Base-by-base conservation (phyloP, 768 basidiomycete genomes). In the Hortiboletus campestris region DNA sequence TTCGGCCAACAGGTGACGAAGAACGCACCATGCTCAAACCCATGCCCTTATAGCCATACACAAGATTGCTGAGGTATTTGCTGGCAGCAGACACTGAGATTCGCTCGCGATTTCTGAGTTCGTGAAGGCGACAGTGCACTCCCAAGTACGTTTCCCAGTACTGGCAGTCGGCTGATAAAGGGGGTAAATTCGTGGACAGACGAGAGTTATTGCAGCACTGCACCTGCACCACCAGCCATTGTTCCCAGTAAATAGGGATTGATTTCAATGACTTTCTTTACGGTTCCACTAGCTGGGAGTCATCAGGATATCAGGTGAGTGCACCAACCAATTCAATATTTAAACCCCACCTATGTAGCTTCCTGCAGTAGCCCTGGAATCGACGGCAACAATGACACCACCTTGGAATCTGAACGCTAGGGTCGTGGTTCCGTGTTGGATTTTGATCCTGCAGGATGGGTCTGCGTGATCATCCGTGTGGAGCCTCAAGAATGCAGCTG, bases 221-320 rank as follows among this genome's bases (percentile, higher is more conserved):
- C 67, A 86, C 94, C 96, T 64, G 97, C 97, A 73, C 96, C 96
- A 74, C 97, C 97, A 59, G 97, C 97, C 96, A 99, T 98, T 2
- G 97, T 99, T 58, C 97, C 97, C n/a, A 99, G 82, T 47, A 99
- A 76, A 77, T 94, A 98, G 40, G 93, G 93, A 76, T 98, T 98
- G 75, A 99, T 99, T 77, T 99, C 97, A 64, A 99, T 98, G 60
- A 99, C 95, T 79, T 98, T 99, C 81, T 96, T 98, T 59, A 99
- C 93, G 16, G 96, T 98, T 51, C 96, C 95, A 19, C 88, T 93
- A 0, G 96, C 96, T 98, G 67, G 2, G 35, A 19, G 38, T 20
- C 34, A 43, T 43, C 17, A 28, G 20, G 19, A 19, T n/a, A 43
- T 56, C 17, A 42, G 35, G 32, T 31, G 16, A 29, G 44, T 34